Percentiles rank a stretch among this genome's conserved stretches.
These are phyloP conservation scores for Trematosphaeria pertusa DNA, from an alignment of 2,329 filamentous ascomycete species.

Conservation along the genomic window DNA sequence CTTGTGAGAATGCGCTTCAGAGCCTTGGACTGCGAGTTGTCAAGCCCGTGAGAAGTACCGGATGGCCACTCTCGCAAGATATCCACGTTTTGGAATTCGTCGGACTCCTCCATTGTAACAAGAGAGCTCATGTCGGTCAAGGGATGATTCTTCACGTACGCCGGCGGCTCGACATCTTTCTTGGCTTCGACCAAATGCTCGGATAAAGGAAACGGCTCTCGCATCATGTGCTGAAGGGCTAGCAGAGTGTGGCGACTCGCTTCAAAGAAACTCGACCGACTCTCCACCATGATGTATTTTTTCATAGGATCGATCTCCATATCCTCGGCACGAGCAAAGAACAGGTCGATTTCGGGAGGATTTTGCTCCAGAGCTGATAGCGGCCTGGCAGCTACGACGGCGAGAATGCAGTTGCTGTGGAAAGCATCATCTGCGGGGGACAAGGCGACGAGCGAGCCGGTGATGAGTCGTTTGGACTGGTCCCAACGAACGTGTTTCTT, in stretches of 20 bases:
- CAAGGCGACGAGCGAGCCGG: conserved; percentile 63
- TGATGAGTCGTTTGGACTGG: conserved; percentile 64
- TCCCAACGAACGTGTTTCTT: conserved; percentile 73
- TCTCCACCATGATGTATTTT: conserved; percentile 81
- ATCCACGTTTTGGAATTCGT: conserved; percentile 57
- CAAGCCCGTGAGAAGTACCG: conserved; percentile 60
- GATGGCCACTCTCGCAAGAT: conserved; percentile 63
- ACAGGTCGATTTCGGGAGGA: conserved; percentile 77
- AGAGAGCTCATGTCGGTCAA: conserved; percentile 58
- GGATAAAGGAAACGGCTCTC: conserved; percentile 67
- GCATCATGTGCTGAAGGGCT: conserved; percentile 70
- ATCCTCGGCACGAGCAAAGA: conserved; percentile 68
- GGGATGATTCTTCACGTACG: conserved; percentile 60
- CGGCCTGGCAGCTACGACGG: conserved; percentile 73
- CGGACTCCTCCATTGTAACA: conserved; percentile 46
- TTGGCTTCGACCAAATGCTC: conserved; percentile 66
- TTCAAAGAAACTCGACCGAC: conserved; percentile 77
- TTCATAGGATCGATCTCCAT: conserved; percentile 71
- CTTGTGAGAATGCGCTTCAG: conserved; percentile 74
- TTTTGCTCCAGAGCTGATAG: conserved; percentile 67
- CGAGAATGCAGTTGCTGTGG: conserved; percentile 69
- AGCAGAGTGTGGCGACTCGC: conserved; percentile 74
- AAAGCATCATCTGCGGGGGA: conserved; percentile 68
- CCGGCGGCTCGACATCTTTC: conserved; percentile 56
- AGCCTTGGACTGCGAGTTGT: conserved; percentile 74